A percentile compares a stretch with the other conserved stretches of the same genome.
Evolutionary conservation across 2,329 filamentous ascomycete genomes (phyloP).

Genomic region (Arthrobotrys iridis): DNA sequence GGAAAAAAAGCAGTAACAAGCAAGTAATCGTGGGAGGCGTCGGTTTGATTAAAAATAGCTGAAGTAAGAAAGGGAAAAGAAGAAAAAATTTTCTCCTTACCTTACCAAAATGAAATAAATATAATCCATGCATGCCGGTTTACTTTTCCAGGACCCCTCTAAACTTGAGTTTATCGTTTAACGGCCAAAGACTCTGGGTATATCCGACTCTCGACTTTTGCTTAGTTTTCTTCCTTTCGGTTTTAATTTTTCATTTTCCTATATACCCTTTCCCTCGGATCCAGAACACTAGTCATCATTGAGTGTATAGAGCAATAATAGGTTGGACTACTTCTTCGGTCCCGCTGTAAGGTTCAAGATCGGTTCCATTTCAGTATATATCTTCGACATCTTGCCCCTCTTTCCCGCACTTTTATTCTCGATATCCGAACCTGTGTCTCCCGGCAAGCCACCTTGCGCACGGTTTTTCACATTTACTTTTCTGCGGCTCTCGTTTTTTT

Average conservation of each 20-base stretch:
- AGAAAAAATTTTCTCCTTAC: slow-evolving; percentile 5
- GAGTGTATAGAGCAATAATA: slow-evolving; percentile 21
- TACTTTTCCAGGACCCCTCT: neutral
- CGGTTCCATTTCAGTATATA: neutral
- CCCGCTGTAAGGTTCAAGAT: slow-evolving; percentile 50
- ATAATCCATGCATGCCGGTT: slow-evolving; percentile 3
- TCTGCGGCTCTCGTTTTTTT: slow-evolving; percentile 28
- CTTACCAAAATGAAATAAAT: slow-evolving; percentile 12
- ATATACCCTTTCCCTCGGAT: neutral
- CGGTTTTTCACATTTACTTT: slow-evolving; percentile 4
- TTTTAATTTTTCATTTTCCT: slow-evolving; percentile 3
- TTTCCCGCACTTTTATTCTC: slow-evolving; percentile 22
- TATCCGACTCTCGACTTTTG: slow-evolving; percentile 22
- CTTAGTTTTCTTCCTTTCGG: slow-evolving; percentile 5
- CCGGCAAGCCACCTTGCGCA: slow-evolving; percentile 18
- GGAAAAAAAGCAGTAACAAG: no score
- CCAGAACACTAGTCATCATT: slow-evolving; percentile 7
- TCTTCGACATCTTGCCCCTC: neutral
- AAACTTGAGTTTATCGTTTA: slow-evolving; percentile 1
- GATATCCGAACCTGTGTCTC: slow-evolving; percentile 9
- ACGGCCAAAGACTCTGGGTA: slow-evolving; percentile 19
- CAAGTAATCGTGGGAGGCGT: slow-evolving; percentile 7
- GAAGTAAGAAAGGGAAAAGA: neutral
- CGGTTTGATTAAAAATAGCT: slow-evolving; percentile 49
- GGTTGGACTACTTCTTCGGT: slow-evolving; percentile 36